These are phyloP conservation scores for Dichotomocladium elegans DNA, from an alignment of 371 early-diverging fungal species.

Conservation along the genomic window DNA sequence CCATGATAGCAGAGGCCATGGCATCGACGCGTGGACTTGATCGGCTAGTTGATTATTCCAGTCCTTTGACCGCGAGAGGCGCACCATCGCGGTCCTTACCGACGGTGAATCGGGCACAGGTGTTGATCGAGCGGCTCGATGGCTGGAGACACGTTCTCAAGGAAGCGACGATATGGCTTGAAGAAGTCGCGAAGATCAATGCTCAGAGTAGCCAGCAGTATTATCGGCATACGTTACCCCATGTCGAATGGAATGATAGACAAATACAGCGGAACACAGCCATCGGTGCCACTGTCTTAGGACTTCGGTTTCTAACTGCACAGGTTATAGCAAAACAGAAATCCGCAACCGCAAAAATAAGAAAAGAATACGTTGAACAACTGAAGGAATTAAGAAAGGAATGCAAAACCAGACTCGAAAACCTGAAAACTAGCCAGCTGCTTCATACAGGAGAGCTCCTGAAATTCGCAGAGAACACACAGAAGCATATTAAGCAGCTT, in stretches of 20 bases:
- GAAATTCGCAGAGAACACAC: constrained; percentile 27
- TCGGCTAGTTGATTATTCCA: too few relatives aligned
- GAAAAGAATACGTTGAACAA: constrained; percentile 17
- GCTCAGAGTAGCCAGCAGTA: constrained; percentile 26
- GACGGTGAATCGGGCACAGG: constrained; percentile 26
- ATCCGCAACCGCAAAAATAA: constrained; percentile 11
- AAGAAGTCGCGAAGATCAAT: constrained; percentile 24
- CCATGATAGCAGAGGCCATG: too few relatives aligned
- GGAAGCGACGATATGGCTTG: constrained; percentile 24
- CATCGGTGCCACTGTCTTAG: constrained; percentile 11
- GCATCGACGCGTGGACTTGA: too few relatives aligned
- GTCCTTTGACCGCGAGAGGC: too few relatives aligned
- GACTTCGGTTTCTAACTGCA: constrained; percentile 21
- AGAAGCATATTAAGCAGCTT: constrained; percentile 23
- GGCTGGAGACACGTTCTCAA: constrained; percentile 23
- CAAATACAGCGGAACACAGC: constrained; percentile 1
- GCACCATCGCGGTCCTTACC: constrained; percentile 2
- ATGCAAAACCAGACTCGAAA: constrained; percentile 23
- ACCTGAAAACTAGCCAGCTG: constrained; percentile 13
- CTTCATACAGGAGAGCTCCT: constrained; percentile 29
- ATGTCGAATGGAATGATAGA: constrained; percentile 13
- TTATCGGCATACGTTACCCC: constrained; percentile 19
- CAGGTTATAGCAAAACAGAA: constrained; percentile 27
- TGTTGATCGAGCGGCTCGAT: constrained; percentile 25
- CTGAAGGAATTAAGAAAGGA: constrained; percentile 19